phyloP scores from a whole-genome alignment of 2,329 filamentous ascomycete genomes.

The Tolypocladium amazonense region DNA sequence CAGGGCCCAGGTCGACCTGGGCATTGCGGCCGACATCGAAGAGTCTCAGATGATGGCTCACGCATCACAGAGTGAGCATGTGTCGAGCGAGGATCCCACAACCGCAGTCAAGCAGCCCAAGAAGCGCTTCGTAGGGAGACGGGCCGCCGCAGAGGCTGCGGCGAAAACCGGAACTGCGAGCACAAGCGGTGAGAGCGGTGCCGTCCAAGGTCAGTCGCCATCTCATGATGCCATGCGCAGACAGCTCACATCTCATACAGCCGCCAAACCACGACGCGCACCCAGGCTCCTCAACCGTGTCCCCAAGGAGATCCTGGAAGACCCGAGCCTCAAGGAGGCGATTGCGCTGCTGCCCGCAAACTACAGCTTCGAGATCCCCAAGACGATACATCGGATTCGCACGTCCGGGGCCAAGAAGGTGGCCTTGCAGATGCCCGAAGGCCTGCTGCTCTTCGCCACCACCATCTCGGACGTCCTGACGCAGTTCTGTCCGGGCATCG shows the following conservation, averaged over 20 bases:
- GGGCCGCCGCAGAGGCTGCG: constrained; percentile 56
- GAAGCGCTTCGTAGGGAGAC: constrained; percentile 82
- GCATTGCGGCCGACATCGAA: constrained; percentile 57
- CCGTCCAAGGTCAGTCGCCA: constrained; percentile 38
- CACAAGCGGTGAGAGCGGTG: constrained; percentile 16
- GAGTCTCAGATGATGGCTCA: constrained; percentile 28
- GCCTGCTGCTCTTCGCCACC: constrained; percentile 87
- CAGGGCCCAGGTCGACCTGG: constrained; percentile 57
- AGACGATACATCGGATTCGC: constrained; percentile 91
- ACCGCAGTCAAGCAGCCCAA: constrained; percentile 59
- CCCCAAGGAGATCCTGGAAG: constrained; percentile 74
- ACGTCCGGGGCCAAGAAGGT: constrained; percentile 69
- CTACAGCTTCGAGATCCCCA: constrained; percentile 97
- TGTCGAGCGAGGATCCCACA: constrained; percentile 2
- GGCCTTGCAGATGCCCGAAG: constrained; percentile 95
- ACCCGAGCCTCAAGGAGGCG: constrained; percentile 76
- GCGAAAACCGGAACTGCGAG: constrained; percentile 27
- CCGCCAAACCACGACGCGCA: constrained; percentile 58
- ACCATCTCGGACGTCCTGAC: constrained; percentile 95
- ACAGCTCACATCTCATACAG: constrained; percentile 27
- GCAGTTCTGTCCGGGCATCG: constrained; percentile 82
- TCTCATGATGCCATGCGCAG: neutral
- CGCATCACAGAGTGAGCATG: constrained; percentile 5
- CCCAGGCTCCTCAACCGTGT: constrained; percentile 85
- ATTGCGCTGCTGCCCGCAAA: constrained; percentile 84